Conservation (phyloP, 306 rosid genomes). For the Prunus persica region DNA sequence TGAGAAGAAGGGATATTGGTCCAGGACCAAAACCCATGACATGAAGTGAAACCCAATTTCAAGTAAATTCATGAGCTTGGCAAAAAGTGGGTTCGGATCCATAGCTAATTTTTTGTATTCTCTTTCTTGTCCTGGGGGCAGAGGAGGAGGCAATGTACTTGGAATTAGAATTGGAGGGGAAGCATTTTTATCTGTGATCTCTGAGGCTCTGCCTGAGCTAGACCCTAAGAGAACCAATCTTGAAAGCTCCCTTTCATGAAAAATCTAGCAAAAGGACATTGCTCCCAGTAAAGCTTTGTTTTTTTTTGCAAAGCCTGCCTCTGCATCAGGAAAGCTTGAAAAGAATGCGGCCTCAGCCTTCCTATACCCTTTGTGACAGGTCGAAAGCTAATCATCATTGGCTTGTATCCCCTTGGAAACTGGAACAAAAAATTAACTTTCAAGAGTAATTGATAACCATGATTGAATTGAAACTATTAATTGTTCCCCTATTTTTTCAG, state of each 20-base stretch:
- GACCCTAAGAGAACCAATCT: not conserved
- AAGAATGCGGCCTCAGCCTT: not conserved
- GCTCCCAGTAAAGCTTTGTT: not conserved
- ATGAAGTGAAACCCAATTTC: not conserved
- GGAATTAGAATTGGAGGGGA: not conserved
- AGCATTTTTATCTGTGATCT: not conserved
- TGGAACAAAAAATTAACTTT: not conserved
- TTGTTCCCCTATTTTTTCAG: not conserved
- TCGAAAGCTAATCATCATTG: constrained; percentile 32
- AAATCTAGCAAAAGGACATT: not conserved
- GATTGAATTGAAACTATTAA: not conserved
- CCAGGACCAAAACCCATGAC: not conserved
- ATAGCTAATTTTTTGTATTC: not conserved
- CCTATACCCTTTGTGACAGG: constrained; percentile 12
- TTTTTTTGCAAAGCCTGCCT: not conserved
- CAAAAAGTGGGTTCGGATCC: not conserved
- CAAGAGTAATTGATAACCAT: too few relatives aligned
- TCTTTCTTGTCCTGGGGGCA: not conserved
- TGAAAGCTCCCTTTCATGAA: constrained; percentile 15
- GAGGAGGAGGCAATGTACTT: not conserved
- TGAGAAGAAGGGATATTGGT: not conserved
- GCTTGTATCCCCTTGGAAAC: constrained; percentile 10
- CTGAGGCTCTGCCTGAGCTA: not conserved
- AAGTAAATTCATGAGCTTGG: not conserved
- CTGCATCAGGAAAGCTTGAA: not conserved